phyloP scores from a whole-genome alignment of 208 protist genomes.

The Acanthamoeba divionensis region DNA sequence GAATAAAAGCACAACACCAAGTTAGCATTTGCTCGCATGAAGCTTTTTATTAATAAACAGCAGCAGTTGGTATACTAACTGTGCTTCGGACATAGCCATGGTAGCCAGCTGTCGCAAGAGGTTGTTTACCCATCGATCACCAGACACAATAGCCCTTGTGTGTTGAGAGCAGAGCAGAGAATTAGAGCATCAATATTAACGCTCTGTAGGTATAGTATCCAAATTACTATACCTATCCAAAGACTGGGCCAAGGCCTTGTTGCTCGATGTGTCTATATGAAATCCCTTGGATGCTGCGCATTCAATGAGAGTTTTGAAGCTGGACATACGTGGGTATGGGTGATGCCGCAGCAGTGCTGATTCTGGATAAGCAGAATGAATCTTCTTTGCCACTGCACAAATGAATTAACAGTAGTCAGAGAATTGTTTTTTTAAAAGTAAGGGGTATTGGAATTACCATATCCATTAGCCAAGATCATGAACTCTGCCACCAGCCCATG shows the following conservation, averaged over 20 bases:
- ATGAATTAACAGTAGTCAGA: no score
- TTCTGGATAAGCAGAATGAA: constrained; percentile 12
- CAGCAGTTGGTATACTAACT: background rate
- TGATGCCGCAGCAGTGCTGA: constrained; percentile 58
- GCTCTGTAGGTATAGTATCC: no score
- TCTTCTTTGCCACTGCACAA: constrained; percentile 72
- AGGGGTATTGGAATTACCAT: background rate
- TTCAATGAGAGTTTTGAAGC: constrained; percentile 61
- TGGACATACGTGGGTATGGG: constrained; percentile 52
- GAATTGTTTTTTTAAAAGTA: no score
- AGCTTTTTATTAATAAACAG: background rate
- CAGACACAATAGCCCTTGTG: background rate
- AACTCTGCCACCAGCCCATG: constrained; percentile 80
- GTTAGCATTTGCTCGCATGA: no score
- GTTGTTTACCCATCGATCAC: constrained; percentile 12
- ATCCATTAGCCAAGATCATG: constrained; percentile 82
- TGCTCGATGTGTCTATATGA: constrained; percentile 11
- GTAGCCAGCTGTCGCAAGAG: constrained; percentile 28
- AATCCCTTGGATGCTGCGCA: background rate
- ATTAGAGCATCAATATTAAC: no score
- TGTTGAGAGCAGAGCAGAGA: no score
- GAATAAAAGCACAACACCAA: background rate
- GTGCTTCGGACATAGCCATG: constrained; percentile 22
- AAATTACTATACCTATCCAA: no score
- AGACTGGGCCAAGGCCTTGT: constrained; percentile 3